Evolutionary conservation across 2,329 filamentous ascomycete species (phyloP).

Genomic region (Epichloe amarillans): DNA sequence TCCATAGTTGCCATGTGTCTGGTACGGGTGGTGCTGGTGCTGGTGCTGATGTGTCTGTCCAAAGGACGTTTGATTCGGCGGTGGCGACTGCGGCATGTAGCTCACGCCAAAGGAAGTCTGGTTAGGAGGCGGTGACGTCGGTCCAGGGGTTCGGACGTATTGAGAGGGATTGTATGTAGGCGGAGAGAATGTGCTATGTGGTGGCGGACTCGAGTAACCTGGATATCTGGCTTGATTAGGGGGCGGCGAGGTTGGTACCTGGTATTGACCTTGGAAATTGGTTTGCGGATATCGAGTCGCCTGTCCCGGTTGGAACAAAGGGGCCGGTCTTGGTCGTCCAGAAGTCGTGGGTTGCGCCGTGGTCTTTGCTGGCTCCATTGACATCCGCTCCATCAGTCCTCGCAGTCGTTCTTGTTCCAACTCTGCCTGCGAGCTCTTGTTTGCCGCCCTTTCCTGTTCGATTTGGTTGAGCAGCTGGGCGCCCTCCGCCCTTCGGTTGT

Average conservation of each 20-base stretch:
- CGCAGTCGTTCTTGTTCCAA: conserved; percentile 77
- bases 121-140: conserved; percentile 50
- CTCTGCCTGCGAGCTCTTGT: conserved; percentile 51
- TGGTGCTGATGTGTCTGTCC: conserved; percentile 28
- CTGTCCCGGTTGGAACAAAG: conserved; percentile 35
- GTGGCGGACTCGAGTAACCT: conserved; percentile 27
- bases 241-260: conserved; percentile 44
- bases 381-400: conserved; percentile 90
- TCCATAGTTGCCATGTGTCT: conserved; percentile 25
- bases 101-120: conserved; percentile 37
- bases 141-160: conserved; percentile 43
- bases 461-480: conserved; percentile 82
- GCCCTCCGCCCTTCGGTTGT: conserved; percentile 83
- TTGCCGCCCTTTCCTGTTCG: conserved; percentile 60
- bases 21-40: conserved; percentile 30
- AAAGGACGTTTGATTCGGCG: conserved; percentile 43
- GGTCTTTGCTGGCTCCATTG: conserved; percentile 51
- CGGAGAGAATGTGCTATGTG: conserved; percentile 32
- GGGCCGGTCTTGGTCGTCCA: conserved; percentile 22
- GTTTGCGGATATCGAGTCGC: conserved; percentile 38
- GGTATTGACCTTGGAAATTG: conserved; percentile 44
- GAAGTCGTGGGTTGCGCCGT: conserved; percentile 16
- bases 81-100: conserved; percentile 35
- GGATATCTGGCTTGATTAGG: conserved; percentile 32
- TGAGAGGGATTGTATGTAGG: conserved; percentile 44